Percentiles rank a stretch among this genome's conserved stretches.
phyloP scores from a whole-genome alignment of 139 green algal species.

The Edaphochlamys debaryana region DNA sequence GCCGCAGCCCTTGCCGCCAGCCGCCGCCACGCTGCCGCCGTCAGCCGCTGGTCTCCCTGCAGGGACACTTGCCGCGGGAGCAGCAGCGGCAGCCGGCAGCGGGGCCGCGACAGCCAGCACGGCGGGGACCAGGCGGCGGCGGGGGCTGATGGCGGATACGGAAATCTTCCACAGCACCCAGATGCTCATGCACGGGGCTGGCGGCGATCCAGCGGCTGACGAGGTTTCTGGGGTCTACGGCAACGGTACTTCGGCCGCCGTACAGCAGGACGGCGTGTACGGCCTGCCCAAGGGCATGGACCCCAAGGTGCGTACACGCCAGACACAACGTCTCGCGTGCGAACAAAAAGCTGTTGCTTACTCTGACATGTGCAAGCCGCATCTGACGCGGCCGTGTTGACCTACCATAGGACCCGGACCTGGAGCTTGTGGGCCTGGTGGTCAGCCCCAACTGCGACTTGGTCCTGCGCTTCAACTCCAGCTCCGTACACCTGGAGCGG shows the following conservation, averaged over 20 bases:
- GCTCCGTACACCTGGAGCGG: slow-evolving; percentile 68
- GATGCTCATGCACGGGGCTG: neutral
- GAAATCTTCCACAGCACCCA: slow-evolving; percentile 23
- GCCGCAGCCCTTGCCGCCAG: too few species aligned
- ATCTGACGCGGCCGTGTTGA: too few species aligned
- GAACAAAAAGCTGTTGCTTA: too few species aligned
- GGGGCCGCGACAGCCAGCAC: too few species aligned
- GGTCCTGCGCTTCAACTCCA: slow-evolving; percentile 61
- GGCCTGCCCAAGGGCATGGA: slow-evolving; percentile 9
- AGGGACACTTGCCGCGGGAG: neutral
- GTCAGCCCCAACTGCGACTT: slow-evolving; percentile 64
- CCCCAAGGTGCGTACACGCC: too few species aligned
- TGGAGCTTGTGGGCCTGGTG: slow-evolving; percentile 64
- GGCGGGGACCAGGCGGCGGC: too few species aligned
- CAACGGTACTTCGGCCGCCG: too few species aligned
- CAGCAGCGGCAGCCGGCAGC: neutral
- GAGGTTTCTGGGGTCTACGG: too few species aligned
- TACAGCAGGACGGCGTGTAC: slow-evolving; percentile 1
- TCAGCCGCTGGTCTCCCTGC: neutral
- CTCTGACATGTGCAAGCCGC: too few species aligned
- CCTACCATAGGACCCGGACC: slow-evolving; percentile 21
- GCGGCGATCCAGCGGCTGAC: too few species aligned
- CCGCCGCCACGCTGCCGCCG: neutral
- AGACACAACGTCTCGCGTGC: too few species aligned
- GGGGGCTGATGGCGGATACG: slow-evolving; percentile 1